Conservation (phyloP, 2,329 filamentous ascomycete species). For the Apiospora aurea region DNA sequence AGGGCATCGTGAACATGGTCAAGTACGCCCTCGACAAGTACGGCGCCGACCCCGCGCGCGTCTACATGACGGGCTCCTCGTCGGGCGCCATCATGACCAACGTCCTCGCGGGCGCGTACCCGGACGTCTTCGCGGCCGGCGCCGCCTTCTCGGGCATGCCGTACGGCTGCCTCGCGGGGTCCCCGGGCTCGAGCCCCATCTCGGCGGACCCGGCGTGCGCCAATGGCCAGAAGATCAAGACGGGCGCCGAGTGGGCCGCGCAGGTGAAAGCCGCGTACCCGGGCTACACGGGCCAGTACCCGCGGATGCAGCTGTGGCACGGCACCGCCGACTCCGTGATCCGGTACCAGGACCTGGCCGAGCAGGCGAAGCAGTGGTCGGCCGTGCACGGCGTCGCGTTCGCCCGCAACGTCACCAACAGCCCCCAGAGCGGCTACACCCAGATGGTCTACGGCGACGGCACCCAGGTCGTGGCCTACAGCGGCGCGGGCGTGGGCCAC, state of each 20-base stretch:
- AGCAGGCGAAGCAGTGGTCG: slow-evolving; percentile 46
- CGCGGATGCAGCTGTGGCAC: slow-evolving; percentile 44
- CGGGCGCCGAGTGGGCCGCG: slow-evolving; percentile 56
- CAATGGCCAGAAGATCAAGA: slow-evolving; percentile 50
- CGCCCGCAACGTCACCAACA: slow-evolving; percentile 29
- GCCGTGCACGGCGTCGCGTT: slow-evolving; percentile 44
- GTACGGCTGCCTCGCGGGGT: slow-evolving; percentile 51
- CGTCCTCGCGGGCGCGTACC: slow-evolving; percentile 55
- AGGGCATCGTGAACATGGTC: slow-evolving; percentile 65
- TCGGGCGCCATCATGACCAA: slow-evolving; percentile 60
- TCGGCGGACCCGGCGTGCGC: slow-evolving; percentile 62
- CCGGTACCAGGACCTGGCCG: slow-evolving; percentile 38
- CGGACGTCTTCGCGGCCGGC: slow-evolving; percentile 54
- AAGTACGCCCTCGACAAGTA: slow-evolving; percentile 58
- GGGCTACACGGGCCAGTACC: slow-evolving; percentile 41
- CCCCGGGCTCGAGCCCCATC: slow-evolving; percentile 46
- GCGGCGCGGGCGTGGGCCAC: slow-evolving; percentile 32
- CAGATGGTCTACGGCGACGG: slow-evolving; percentile 34
- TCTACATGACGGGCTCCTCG: slow-evolving; percentile 58
- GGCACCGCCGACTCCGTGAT: slow-evolving; percentile 43
- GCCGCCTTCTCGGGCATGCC: slow-evolving; percentile 54
- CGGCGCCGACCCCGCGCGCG: slow-evolving; percentile 55
- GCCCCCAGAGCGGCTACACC: slow-evolving; percentile 31
- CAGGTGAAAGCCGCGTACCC: slow-evolving; percentile 50
- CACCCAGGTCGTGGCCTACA: slow-evolving; percentile 34